A percentile compares a stretch with the other conserved stretches of the same genome.
Conservation (phyloP, 2,329 filamentous ascomycete genomes). For the Paracoccidioides lutzii region DNA sequence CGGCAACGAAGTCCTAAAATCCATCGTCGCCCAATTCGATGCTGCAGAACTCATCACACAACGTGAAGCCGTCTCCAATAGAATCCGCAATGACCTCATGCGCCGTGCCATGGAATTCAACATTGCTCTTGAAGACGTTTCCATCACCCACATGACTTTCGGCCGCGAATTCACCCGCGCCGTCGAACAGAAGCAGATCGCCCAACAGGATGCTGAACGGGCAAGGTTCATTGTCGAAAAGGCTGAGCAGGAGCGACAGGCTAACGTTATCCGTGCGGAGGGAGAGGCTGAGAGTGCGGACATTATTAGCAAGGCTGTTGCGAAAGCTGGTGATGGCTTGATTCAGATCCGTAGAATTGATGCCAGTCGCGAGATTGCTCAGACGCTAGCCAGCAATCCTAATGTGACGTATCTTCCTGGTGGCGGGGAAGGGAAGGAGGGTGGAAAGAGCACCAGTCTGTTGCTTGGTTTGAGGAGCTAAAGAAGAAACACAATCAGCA, state of each 20-base stretch:
- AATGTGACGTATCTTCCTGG: slow-evolving; percentile 92
- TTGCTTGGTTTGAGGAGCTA: slow-evolving; percentile 49
- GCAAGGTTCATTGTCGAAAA: slow-evolving; percentile 97
- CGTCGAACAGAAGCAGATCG: slow-evolving; percentile 99
- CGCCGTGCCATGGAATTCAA: slow-evolving; percentile 95
- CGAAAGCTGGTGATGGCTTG: slow-evolving; percentile 83
- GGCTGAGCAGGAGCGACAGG: slow-evolving; percentile 96
- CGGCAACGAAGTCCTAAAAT: slow-evolving; percentile 97
- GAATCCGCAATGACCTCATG: slow-evolving; percentile 83
- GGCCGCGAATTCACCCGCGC: slow-evolving; percentile 97
- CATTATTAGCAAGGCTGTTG: slow-evolving; percentile 84
- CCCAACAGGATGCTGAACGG: slow-evolving; percentile 94
- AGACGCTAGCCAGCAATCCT: slow-evolving; percentile 76
- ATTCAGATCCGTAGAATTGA: slow-evolving; percentile 96
- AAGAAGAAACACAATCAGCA: not conserved
- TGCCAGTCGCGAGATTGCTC: slow-evolving; percentile 88
- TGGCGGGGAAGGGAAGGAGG: slow-evolving; percentile 43
- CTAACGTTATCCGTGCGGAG: slow-evolving; percentile 95
- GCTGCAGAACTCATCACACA: slow-evolving; percentile 98
- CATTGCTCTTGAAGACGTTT: slow-evolving; percentile 96
- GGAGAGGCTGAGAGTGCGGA: slow-evolving; percentile 95
- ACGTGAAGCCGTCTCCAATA: slow-evolving; percentile 88
- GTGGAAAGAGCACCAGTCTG: slow-evolving; percentile 52
- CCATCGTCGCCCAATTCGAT: slow-evolving; percentile 97
- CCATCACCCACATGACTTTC: slow-evolving; percentile 99